phyloP scores from a whole-genome alignment of 208 protist species.

The Acanthamoeba triangularis region DNA sequence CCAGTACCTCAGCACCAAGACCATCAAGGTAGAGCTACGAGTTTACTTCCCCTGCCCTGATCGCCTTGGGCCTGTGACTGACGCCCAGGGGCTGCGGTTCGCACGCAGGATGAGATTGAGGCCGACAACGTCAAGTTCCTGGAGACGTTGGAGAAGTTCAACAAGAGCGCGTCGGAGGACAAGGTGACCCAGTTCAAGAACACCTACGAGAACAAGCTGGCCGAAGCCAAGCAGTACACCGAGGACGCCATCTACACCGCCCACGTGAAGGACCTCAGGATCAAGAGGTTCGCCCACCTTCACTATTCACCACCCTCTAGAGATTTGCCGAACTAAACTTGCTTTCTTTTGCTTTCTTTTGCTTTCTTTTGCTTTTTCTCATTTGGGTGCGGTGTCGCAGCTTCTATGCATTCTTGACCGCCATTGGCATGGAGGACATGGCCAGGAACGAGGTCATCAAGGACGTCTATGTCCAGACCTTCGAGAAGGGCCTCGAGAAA shows the following conservation, averaged over 20 bases:
- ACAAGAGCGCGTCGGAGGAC: conserved; percentile 37
- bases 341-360: not conserved
- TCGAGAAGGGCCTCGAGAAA: conserved; percentile 45
- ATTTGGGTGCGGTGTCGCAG: not conserved
- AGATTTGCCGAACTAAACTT: not conserved
- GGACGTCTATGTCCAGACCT: conserved; percentile 57
- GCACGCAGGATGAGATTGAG: conserved; percentile 48
- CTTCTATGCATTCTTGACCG: conserved; percentile 60
- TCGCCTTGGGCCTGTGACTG: not conserved
- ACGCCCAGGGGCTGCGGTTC: too few relatives aligned
- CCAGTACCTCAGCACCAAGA: conserved; percentile 26
- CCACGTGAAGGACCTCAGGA: conserved; percentile 31
- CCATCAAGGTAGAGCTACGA: not conserved
- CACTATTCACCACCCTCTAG: not conserved
- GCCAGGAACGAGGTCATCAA: conserved; percentile 37
- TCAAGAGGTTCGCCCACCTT: not conserved
- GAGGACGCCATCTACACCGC: conserved; percentile 48
- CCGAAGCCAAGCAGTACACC: conserved; percentile 57
- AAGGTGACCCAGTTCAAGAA: conserved; percentile 71
- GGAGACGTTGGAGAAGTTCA: conserved; percentile 73
- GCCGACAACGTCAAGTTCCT: conserved; percentile 63
- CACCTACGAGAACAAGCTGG: conserved; percentile 70
- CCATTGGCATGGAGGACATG: conserved; percentile 47
- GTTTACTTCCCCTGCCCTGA: not conserved
- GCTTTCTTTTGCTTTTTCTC: not conserved